These are phyloP conservation scores for Penicillium nordicum DNA, from an alignment of 2,329 filamentous ascomycete genomes.

Conservation along the genomic window DNA sequence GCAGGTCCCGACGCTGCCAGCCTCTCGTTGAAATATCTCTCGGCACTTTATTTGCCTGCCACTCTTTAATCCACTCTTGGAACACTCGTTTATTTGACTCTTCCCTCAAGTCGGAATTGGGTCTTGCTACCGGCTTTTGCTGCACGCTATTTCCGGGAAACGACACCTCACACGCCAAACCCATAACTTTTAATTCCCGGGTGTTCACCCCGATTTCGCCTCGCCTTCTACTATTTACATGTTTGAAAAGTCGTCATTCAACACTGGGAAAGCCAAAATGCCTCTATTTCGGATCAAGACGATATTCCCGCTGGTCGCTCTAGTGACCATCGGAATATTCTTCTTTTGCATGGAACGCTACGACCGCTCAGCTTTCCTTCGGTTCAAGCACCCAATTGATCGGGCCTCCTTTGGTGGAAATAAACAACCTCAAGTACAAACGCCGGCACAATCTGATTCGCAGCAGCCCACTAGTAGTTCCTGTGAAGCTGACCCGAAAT, in stretches of 20 bases:
- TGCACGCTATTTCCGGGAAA: constrained; percentile 12
- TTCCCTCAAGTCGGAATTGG: constrained; percentile 1
- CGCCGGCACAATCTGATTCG: constrained; percentile 9
- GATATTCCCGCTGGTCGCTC: constrained; percentile 37
- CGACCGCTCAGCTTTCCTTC: constrained; percentile 35
- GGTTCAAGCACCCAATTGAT: constrained; percentile 38
- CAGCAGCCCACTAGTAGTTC: constrained; percentile 24
- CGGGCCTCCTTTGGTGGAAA: constrained; percentile 18
- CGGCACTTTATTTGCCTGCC: constrained; percentile 25
- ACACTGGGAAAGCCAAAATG: constrained; percentile 32
- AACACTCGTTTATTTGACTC: constrained; percentile 12
- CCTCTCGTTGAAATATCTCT: constrained; percentile 32
- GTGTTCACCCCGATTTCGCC: background rate
- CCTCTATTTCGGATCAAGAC: constrained; percentile 40
- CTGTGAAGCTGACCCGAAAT: constrained; percentile 36
- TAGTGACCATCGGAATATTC: constrained; percentile 39
- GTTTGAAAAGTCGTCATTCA: constrained; percentile 29
- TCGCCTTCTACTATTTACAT: constrained; percentile 24
- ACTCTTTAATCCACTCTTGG: constrained; percentile 17
- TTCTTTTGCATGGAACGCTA: constrained; percentile 42
- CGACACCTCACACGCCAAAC: background rate
- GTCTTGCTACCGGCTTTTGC: constrained; percentile 6
- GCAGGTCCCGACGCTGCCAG: constrained; percentile 35
- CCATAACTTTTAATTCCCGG: constrained; percentile 8
- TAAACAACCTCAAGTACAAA: constrained; percentile 17